phyloP scores from a whole-genome alignment of 2,329 filamentous ascomycete species.

The Botrytis tulipae region DNA sequence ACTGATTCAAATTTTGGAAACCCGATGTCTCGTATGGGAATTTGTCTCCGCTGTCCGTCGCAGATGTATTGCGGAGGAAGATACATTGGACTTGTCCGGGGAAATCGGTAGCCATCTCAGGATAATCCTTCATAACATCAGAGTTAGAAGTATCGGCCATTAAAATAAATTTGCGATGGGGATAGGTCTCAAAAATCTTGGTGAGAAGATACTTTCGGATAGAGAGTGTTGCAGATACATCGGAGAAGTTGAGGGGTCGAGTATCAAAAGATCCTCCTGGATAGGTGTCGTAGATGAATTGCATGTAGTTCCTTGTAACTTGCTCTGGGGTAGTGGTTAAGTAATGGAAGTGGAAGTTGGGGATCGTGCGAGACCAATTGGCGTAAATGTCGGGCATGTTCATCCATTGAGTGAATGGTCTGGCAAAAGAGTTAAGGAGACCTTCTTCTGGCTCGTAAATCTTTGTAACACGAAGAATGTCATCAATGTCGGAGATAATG shows the following conservation, averaged over 20 bases:
- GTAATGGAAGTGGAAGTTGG: slow-evolving; percentile 76
- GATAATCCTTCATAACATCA: slow-evolving; percentile 69
- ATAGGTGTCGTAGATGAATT: slow-evolving; percentile 76
- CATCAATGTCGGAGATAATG: slow-evolving; percentile 74
- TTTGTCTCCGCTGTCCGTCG: slow-evolving; percentile 63
- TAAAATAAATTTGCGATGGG: slow-evolving; percentile 71
- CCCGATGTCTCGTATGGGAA: slow-evolving; percentile 75
- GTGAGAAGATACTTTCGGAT: slow-evolving; percentile 69
- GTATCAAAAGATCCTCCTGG: slow-evolving; percentile 70
- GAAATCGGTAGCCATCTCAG: slow-evolving; percentile 60
- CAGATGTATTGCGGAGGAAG: slow-evolving; percentile 69
- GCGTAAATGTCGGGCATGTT: slow-evolving; percentile 79
- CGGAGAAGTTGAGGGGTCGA: slow-evolving; percentile 76
- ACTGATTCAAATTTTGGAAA: slow-evolving; percentile 65
- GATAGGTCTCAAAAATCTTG: slow-evolving; percentile 73
- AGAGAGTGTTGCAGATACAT: slow-evolving; percentile 66
- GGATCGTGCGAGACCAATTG: slow-evolving; percentile 67
- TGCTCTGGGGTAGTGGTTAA: slow-evolving; percentile 79
- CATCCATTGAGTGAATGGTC: slow-evolving; percentile 68
- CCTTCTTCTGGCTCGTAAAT: slow-evolving; percentile 76
- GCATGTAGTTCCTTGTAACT: slow-evolving; percentile 74
- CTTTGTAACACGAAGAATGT: slow-evolving; percentile 77
- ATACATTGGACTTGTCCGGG: slow-evolving; percentile 75
- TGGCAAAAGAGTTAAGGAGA: slow-evolving; percentile 72
- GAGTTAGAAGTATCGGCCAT: slow-evolving; percentile 74